A percentile compares a stretch with the other conserved stretches of the same genome.
phyloP scores from a whole-genome alignment of 331 rosid species.

The Dryas integrifolia region DNA sequence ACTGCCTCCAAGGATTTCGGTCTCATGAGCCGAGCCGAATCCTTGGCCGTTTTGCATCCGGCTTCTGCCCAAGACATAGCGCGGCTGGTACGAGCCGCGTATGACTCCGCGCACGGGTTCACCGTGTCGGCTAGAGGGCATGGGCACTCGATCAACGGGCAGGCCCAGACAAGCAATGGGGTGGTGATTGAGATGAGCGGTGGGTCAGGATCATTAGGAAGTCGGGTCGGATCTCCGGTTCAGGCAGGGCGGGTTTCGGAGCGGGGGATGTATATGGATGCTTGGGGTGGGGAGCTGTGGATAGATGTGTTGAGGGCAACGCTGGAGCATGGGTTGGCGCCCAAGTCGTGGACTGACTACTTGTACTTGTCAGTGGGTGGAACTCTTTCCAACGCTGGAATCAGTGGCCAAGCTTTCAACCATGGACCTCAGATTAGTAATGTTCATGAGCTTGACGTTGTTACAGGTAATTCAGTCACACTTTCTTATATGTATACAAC shows the following conservation, averaged over 20 bases:
- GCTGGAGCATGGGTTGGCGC: constrained; percentile 62
- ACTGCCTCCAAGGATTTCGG: constrained; percentile 74
- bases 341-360: constrained; percentile 95
- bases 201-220: not conserved
- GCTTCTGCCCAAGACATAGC: constrained; percentile 58
- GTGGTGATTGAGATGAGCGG: constrained; percentile 75
- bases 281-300: constrained; percentile 97
- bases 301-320: constrained; percentile 61
- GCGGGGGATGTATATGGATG: constrained; percentile 61
- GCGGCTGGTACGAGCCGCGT: constrained; percentile 42
- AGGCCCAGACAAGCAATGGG: constrained; percentile 57
- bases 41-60: constrained; percentile 63
- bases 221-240: not conserved
- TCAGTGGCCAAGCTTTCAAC: constrained; percentile 90
- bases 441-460: constrained; percentile 78
- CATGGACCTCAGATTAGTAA: constrained; percentile 89
- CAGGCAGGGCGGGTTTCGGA: constrained; percentile 28
- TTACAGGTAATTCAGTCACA: constrained; percentile 50
- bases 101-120: constrained; percentile 33
- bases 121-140: constrained; percentile 85
- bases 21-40: constrained; percentile 36
- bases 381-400: constrained; percentile 89
- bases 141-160: constrained; percentile 95
- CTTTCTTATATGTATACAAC: too few species aligned
- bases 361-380: constrained; percentile 90